Percentiles rank a stretch among this genome's conserved stretches.
Conservation (phyloP, 805 yeast genomes). For the Ogataea siamensis region DNA sequence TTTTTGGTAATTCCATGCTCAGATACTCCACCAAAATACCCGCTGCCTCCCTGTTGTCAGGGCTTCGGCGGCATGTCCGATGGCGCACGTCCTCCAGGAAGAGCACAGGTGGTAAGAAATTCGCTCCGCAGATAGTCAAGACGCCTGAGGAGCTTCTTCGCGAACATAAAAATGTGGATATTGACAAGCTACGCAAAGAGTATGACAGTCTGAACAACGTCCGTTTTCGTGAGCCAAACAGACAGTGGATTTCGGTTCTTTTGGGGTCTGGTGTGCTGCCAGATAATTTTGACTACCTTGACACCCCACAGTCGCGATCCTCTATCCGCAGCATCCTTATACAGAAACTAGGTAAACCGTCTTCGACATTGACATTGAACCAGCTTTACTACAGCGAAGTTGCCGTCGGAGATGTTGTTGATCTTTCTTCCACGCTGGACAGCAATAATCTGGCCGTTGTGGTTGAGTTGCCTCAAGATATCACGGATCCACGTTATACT, state of each 20-base stretch:
- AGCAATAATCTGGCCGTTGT: conserved; percentile 52
- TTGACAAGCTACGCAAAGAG: conserved; percentile 26
- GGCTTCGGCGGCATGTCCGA: conserved; percentile 1
- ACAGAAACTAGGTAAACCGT: conserved; percentile 8
- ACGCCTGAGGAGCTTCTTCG: conserved; percentile 34
- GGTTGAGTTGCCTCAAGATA: conserved; percentile 48
- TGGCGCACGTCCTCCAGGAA: conserved; percentile 1
- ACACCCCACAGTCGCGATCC: conserved; percentile 13
- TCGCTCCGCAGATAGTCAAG: conserved; percentile 11
- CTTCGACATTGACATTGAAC: conserved; percentile 12
- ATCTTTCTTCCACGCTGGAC: conserved; percentile 41
- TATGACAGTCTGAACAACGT: conserved; percentile 21
- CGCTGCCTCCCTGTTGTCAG: background rate
- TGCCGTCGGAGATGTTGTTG: conserved; percentile 63
- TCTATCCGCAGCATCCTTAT: conserved; percentile 6
- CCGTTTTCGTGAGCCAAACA: conserved; percentile 32
- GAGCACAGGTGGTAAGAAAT: conserved; percentile 1
- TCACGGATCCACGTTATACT: conserved; percentile 55
- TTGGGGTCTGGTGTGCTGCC: conserved; percentile 15
- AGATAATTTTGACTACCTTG: conserved; percentile 17
- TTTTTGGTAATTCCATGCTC: conserved; percentile 2
- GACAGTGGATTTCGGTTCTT: conserved; percentile 26
- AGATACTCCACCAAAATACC: background rate
- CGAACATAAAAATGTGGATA: conserved; percentile 28
- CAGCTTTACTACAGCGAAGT: conserved; percentile 32